Conservation (phyloP, 2,329 filamentous ascomycete genomes). For the Cladophialophora exuberans region DNA sequence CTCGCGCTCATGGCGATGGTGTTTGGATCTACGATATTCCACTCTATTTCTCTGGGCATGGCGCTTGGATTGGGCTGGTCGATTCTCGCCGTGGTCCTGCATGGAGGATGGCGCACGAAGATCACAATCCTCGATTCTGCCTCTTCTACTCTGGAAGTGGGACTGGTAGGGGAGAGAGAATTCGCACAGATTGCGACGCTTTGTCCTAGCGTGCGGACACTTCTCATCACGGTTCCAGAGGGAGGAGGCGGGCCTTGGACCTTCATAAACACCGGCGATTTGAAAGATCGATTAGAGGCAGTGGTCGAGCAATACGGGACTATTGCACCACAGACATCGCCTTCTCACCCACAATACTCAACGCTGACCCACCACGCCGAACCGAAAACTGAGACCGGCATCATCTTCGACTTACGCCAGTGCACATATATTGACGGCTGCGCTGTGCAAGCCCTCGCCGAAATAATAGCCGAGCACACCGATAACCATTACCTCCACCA, state of each 20-base stretch:
- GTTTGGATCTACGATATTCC: conserved; percentile 1
- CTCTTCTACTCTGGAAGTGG: background rate
- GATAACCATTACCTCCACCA: no score
- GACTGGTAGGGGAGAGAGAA: background rate
- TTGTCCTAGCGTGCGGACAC: conserved; percentile 5
- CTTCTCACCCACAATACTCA: no score
- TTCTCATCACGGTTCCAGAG: background rate
- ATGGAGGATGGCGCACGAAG: background rate
- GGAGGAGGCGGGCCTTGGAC: background rate
- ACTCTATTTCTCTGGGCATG: conserved; percentile 11
- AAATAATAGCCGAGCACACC: no score
- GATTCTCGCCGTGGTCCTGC: background rate
- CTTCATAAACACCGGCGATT: background rate
- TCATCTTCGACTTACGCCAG: conserved; percentile 10
- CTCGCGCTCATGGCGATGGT: conserved; percentile 7
- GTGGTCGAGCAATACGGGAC: background rate
- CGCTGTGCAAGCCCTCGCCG: conserved; percentile 8
- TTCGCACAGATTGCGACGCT: conserved; percentile 1
- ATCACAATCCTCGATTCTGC: background rate
- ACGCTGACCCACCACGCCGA: no score
- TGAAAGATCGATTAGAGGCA: conserved; percentile 8
- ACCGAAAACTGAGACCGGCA: background rate
- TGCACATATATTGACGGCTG: conserved; percentile 9
- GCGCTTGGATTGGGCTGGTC: conserved; percentile 5
- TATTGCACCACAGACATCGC: no score